Evolutionary conservation across 768 basidiomycete genomes (phyloP), one percentile per base, ranked within the genome.

Genomic region (Lactarius sp.): DNA sequence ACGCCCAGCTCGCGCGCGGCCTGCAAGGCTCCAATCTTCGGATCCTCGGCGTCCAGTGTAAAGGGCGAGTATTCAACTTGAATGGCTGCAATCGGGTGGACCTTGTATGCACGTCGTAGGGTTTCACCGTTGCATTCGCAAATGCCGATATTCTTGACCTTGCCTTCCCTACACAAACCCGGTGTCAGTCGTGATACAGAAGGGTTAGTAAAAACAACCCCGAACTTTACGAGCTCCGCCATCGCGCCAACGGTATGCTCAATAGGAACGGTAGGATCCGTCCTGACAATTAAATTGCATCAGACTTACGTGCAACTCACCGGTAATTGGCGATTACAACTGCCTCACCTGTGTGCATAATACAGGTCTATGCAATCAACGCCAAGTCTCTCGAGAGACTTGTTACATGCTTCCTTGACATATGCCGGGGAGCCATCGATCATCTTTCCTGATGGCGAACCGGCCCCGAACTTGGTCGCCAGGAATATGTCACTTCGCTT

Each of bases 401-500:
- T 70, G 18, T 70, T 66, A 47, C 71, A 62, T 7, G 72, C 67
- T 41, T 69, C 46, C 18, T 61, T 61, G 20, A 71, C 70, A 34
- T 71, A 74, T 31, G 70, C 70, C 2, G 75, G 71, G 12, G 69
- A 69, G 16, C 73, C 70, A 53, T 70, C 61, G 42, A 71, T 59
- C 2, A 56, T 33, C 41, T 68, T 63, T 37, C 63, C 51, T 3
- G 56, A 61, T 4, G 66, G 41, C 10, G 57, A 34, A 36, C 55
- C 58, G 31, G 70, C 51, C 2, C 75, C 76, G 61, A 78, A 77
- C 62, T 79, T 79, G 20, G 75, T 77, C 1, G 74, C 75, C 6
- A 79, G 70, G 72, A 78, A 79, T 42, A 85, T 83, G 20, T 82
- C 75, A 41, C 75, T 64, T 41, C 83, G 76, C 65, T 81, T 82